Base-by-base conservation (phyloP, 228 moss, liverwort and hornwort genomes). In the Sphagnum magellanicum region DNA sequence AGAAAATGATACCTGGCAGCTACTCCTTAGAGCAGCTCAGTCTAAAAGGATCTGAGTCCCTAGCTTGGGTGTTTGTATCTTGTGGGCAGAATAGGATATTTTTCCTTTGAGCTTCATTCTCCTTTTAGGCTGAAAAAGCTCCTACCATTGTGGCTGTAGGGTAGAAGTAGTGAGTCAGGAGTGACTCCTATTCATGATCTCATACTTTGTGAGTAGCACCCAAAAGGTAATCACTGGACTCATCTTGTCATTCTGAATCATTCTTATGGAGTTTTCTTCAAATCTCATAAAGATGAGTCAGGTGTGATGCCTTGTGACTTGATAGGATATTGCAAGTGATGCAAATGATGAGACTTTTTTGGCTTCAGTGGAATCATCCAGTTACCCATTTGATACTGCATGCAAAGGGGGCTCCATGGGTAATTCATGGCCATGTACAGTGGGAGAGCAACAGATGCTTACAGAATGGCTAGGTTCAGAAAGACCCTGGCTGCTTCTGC, bases 381-480 rank as follows among this genome's bases (percentile, higher is more conserved):
- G 80, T 72, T 78, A 76, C 53, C 89, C 91, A 50, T 90, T 87
- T 67, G 91, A 78, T 70, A 85, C 92, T 49, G 81, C 88, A 61
- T 83, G 82, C 52, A 92, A 85, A 79, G 91, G 90, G 50, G 85
- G 79, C 81, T 89, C 90, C 64, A 80, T 88, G 52, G 95, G 91
- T 52, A 82, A 78, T 75, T 87, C 88, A 6, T 87, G 91, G 71
- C 85, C 91, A 64, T 75, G 83, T 6, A 81, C 84, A 55, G 93
- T 49, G 88, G 97, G 66, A 86, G 97, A 79, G 97, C 97, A 15
- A 98, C 97, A 51, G 97, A 98, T 80, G 89, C 85, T 70, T 91
- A 93, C 58, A 87, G 97, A 61, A 89, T 98, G 71, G 93, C 91
- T 74, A 93, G 93, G 81, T 98, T 93, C 79, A 97, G 83, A 64